Base-by-base conservation (phyloP, 768 basidiomycete genomes). In the Rhizopogon sp. region DNA sequence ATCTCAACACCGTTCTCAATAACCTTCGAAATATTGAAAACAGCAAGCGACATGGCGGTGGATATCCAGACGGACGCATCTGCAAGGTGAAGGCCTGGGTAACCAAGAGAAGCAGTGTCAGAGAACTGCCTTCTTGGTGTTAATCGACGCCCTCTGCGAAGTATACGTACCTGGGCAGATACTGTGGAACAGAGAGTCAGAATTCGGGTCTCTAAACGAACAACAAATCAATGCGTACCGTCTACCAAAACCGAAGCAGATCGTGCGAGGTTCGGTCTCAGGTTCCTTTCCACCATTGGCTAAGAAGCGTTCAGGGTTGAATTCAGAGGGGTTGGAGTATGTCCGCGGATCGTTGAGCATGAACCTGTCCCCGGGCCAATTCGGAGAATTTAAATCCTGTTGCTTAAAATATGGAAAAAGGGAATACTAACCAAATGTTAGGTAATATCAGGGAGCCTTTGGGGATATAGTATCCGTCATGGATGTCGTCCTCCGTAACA, bases 291-390 rank as follows among this genome's bases (percentile, higher is more conserved):
- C 25, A 25, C 4, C 25, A 25, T 25, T 25, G 25, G 25, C 25
- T 25, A 25, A 25, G 25, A 25, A 25, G 25, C 25, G 25, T 25
- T 25, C 25, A 25, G 25, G 25, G 25, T 25, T 25, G 25, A 87
- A 87, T 50, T 65, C 63, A 56, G 77, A 70, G 4, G 85, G 84
- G 39, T 82, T 71, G 35, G 70, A 61, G 65, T 87, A 87, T 33
- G 69, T 74, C 56, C 55, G 57, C 2, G 65, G 60, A 47, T 72
- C 68, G 49, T 60, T 67, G 2, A 72, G 60, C 62, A 73, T 72
- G 43, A 22, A 53, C 70, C 70, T 71, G 16, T 25, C 3, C 25
- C 25, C 25, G 25, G 3, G 25, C 25, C 3, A 25, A 25, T 25
- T 25, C 25, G 25, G 25, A 25, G 25, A 25, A 25, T 25, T 25